Base-by-base conservation (phyloP, 2,329 filamentous ascomycete genomes). In the Lasiodiplodia theobromae region DNA sequence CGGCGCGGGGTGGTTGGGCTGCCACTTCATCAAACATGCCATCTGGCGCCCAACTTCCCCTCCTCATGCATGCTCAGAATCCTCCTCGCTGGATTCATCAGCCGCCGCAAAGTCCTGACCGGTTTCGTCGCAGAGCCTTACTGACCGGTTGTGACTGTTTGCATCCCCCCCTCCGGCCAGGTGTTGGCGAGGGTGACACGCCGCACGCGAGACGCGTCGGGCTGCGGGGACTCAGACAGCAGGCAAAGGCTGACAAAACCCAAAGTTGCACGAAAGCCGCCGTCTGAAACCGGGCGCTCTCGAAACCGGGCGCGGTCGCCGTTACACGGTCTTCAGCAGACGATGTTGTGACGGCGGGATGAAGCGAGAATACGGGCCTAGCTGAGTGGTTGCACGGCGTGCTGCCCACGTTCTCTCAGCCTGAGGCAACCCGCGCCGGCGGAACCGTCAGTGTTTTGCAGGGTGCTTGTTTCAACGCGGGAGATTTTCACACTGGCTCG, bases 351-450 rank as follows among this genome's bases (percentile, higher is more conserved):
- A 64, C 60, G 63, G 37, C 63, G 63, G 63, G 44, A 23, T 21
- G 51, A 66, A 51, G 44, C 63, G 63, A 44, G 51, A 66, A 34
- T 25, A 34, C 23, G 21, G 49, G 25, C n/a, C 16, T 47, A 28
- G 62, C 28, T 38, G 38, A 18, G 37, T 31, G 63, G 63, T 66
- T 47, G 51, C 63, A 66, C 63, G 34, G 63, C 63, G 63, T 66
- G 28, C 63, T 54, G 49, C 63, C 63, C 63, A 66, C 63, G 63
- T 66, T 66, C 23, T 40, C 44, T 66, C 52, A 56, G 63, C 52
- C 63, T 66, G 63, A 66, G 63, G 52, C 63, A 44, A 53, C 60
- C 60, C 60, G 60, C 60, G 60, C 38, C 60, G 25, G 14, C 60
- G 60, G 60, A 25, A 64, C 47, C 44, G 60, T 44, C 60, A 52